Evolutionary conservation across 2,329 filamentous ascomycete genomes (phyloP).

Genomic region (Xylariomycetidae sp.): DNA sequence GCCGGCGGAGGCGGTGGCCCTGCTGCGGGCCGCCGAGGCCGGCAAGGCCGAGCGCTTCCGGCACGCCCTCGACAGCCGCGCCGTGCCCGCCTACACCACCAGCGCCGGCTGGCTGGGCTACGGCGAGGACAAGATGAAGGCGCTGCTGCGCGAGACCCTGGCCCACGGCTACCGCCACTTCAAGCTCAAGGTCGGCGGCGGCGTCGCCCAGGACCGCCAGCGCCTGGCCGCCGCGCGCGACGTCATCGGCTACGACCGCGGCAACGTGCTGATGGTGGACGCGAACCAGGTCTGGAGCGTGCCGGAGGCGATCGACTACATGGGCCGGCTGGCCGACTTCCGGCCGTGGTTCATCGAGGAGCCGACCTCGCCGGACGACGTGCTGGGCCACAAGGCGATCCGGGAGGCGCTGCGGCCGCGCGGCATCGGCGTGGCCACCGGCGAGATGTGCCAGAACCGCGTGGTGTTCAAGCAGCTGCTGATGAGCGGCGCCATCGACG

Average conservation of each 20-base stretch:
- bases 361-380: slow-evolving; percentile 83
- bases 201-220: slow-evolving; percentile 63
- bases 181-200: slow-evolving; percentile 82
- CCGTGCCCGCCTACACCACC: slow-evolving; percentile 87
- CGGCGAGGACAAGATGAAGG: slow-evolving; percentile 78
- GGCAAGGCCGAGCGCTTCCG: slow-evolving; percentile 66
- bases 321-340: slow-evolving; percentile 75
- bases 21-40: slow-evolving; percentile 59
- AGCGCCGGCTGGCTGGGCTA: slow-evolving; percentile 91
- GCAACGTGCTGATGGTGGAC: slow-evolving; percentile 86
- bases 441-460: slow-evolving; percentile 94
- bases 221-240: slow-evolving; percentile 69
- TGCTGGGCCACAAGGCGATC: slow-evolving; percentile 81
- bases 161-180: slow-evolving; percentile 75
- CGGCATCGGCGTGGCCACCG: slow-evolving; percentile 79
- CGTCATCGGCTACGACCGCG: slow-evolving; percentile 75
- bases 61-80: slow-evolving; percentile 66
- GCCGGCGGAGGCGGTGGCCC: slow-evolving; percentile 69
- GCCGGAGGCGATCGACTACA: slow-evolving; percentile 81
- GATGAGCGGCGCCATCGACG: slow-evolving; percentile 71
- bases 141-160: slow-evolving; percentile 66
- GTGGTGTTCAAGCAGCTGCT: slow-evolving; percentile 92
- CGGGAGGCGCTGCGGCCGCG: slow-evolving; percentile 70
- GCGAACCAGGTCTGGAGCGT: slow-evolving; percentile 92
- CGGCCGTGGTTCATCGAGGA: slow-evolving; percentile 94